Conservation (phyloP, 176 grass and related monocot species). For the Bolboschoenus planiculmis region DNA sequence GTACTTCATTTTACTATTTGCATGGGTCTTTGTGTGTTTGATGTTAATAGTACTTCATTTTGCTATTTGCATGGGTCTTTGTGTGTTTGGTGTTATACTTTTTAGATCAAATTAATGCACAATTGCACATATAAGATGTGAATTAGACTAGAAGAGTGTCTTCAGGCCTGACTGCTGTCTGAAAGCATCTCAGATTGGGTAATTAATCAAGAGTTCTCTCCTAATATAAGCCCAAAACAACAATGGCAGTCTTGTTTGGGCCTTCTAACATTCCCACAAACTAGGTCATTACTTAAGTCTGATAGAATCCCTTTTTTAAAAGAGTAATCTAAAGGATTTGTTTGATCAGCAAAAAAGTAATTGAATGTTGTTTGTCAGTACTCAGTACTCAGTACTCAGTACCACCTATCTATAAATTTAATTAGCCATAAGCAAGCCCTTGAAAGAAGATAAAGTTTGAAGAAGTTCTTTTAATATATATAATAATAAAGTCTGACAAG, state of each 20-base stretch:
- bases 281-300: neutral
- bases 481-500: neutral
- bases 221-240: neutral
- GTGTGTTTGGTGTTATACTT: neutral
- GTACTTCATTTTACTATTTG: neutral
- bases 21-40: neutral
- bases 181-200: neutral
- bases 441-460: conserved; percentile 2
- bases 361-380: conserved; percentile 1
- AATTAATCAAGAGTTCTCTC: neutral
- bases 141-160: too few species aligned
- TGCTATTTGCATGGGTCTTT: neutral
- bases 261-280: neutral
- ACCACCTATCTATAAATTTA: neutral
- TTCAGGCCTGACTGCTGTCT: too few species aligned
- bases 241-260: neutral
- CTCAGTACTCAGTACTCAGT: neutral
- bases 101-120: too few species aligned
- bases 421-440: conserved; percentile 4
- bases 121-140: too few species aligned
- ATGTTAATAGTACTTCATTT: neutral
- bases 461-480: neutral
- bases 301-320: neutral
- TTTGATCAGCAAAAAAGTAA: neutral
- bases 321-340: neutral